Conservation (phyloP, 345 rosid species). For the Eucalyptus cloeziana region DNA sequence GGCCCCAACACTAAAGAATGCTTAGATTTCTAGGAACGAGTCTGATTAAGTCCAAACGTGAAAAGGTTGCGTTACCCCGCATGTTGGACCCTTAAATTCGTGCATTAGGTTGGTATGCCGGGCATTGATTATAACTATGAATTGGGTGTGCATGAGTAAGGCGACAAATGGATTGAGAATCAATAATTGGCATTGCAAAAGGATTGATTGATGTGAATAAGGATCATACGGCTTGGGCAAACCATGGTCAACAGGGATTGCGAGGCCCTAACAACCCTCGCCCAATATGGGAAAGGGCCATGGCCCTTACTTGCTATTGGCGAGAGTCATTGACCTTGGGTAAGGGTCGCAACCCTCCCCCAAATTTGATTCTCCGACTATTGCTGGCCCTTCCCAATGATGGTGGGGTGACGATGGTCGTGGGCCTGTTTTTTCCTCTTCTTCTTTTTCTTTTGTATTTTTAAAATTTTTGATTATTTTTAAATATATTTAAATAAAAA, state of each 20-base stretch:
- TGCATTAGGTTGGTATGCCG: background rate
- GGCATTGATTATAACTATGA: background rate
- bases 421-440: rapidly evolving
- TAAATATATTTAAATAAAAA: no score
- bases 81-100: background rate
- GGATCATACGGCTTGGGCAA: background rate
- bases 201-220: background rate
- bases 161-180: background rate
- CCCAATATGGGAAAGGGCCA: background rate
- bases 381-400: background rate
- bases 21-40: background rate
- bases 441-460: background rate
- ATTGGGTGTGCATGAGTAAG: background rate
- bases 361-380: background rate
- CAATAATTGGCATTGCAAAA: background rate
- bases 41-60: background rate
- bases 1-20: background rate
- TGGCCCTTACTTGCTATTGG: rapidly evolving
- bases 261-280: background rate
- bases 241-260: background rate
- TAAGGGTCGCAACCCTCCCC: background rate
- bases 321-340: background rate
- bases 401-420: background rate
- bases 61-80: background rate
- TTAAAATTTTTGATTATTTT: rapidly evolving